Evolutionary conservation across 176 grass and related monocot species (phyloP), one percentile per base, ranked within the genome.

Genomic region (Rhynchospora breviuscula): DNA sequence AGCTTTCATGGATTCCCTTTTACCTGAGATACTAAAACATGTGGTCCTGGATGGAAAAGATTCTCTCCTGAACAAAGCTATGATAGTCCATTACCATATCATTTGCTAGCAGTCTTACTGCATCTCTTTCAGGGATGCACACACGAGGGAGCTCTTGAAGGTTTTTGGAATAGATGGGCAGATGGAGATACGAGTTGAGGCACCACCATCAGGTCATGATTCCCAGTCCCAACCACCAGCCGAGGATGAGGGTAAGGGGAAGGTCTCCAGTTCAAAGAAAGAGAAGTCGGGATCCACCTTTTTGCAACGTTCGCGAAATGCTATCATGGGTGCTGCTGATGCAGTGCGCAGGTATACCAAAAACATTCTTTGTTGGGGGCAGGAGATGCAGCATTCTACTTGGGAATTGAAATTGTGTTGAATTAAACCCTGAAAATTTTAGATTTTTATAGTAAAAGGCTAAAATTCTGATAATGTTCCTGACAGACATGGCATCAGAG

Each of bases 81-180:
- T 59, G 7, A 18, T 59, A 59, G 57, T 19, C 5, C 17, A 7
- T 59, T 59, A 9, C 19, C 18, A 23, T 62, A 62, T 62, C 65
- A 69, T 69, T 69, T 69, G 14, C 29, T 69, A 40, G 5, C 31
- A 69, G 15, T 45, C 15, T 78, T 29, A 78, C 23, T 8, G 17
- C 25, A 33, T 78, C 54, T 78, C 13, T 78, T 82, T 29, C 82
- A 98, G 95, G 95, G 92, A 98, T 91, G 91, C 90, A 84, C 90
- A 87, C 69, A 93, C 95, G 53, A 98, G 95, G 79, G 95, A 94
- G 84, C 78, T 98, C 63, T 84, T 98, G 1, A 98, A 94, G 85
- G 95, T 98, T 53, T 94, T 98, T 80, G 90, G 89, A 49, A 91
- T 98, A 84, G 90, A 98, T 29, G 95, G 95, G 49, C 92, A 98